Evolutionary conservation across 1,284 basidiomycete species (phyloP).

Genomic region (Testicularia cyperi): DNA sequence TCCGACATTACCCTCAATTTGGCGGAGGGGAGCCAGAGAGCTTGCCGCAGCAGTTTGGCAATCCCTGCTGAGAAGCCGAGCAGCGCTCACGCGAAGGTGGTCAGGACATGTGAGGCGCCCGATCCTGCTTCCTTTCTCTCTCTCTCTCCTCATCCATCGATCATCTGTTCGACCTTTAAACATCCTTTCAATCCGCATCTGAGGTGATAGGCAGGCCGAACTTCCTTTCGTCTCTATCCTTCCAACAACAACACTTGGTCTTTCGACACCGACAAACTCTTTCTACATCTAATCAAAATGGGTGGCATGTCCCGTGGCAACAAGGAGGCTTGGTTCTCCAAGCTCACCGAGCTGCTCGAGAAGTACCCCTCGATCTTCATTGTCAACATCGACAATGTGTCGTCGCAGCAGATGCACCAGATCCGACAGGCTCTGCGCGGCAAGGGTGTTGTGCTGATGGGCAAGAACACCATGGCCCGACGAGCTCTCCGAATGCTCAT

Average conservation of each 20-base stretch:
- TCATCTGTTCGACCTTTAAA: constrained; percentile 38
- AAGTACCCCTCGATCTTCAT: constrained; percentile 94
- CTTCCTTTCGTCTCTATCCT: constrained; percentile 1
- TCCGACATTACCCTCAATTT: neutral
- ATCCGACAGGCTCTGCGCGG: constrained; percentile 94
- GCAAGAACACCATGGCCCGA: constrained; percentile 99
- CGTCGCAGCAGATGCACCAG: constrained; percentile 98
- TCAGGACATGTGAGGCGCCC: too few relatives aligned
- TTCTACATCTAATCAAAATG: constrained; percentile 66
- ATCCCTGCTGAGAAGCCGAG: too few relatives aligned
- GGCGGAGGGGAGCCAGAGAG: constrained; percentile 7
- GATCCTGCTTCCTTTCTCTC: neutral
- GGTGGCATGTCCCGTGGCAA: constrained; percentile 79
- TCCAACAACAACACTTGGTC: constrained; percentile 5
- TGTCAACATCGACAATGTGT: constrained; percentile 99
- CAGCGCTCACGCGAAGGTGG: too few relatives aligned
- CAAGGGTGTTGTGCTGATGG: constrained; percentile 96
- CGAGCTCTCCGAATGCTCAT: constrained; percentile 91
- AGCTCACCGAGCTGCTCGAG: constrained; percentile 89
- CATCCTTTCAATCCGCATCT: constrained; percentile 51
- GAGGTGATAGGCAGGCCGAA: constrained; percentile 56
- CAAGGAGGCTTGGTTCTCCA: constrained; percentile 90
- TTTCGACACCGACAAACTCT: too few relatives aligned
- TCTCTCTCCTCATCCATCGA: constrained; percentile 8
- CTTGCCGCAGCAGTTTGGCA: constrained; percentile 26